These are phyloP conservation scores for Apostasia shenzhenica DNA, from an alignment of 106 monocot genomes.

Conservation along the genomic window DNA sequence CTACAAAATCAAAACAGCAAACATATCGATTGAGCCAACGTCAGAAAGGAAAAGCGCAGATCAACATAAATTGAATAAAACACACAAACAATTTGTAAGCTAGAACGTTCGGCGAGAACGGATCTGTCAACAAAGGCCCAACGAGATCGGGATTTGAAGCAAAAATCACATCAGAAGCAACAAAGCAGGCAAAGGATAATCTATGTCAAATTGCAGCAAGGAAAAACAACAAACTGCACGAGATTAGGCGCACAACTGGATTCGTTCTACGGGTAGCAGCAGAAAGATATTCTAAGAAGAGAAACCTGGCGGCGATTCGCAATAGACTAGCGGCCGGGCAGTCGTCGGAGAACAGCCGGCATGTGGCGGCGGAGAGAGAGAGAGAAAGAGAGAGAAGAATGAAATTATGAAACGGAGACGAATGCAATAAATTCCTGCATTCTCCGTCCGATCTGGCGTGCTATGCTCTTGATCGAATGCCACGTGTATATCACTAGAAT, in stretches of 20 bases:
- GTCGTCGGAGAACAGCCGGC: neutral
- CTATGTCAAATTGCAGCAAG: neutral
- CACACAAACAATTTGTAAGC: neutral
- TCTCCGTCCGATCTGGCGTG: too few species aligned
- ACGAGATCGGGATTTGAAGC: too few species aligned
- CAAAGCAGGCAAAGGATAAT: neutral
- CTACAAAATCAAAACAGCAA: neutral
- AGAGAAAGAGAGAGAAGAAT: neutral
- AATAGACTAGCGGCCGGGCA: neutral
- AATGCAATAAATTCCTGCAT: neutral
- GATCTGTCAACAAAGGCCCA: too few species aligned
- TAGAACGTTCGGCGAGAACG: too few species aligned
- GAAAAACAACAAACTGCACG: neutral
- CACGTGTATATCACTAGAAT: too few species aligned
- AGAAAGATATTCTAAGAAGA: neutral
- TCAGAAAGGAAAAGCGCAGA: neutral
- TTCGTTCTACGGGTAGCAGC: neutral
- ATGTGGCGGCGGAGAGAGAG: neutral
- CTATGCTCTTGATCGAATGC: too few species aligned
- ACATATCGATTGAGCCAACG: neutral
- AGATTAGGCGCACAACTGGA: neutral
- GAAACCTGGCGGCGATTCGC: conserved; percentile 2
- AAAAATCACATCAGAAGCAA: too few species aligned
- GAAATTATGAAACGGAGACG: conserved; percentile 6
- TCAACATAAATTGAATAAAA: neutral